These are phyloP conservation scores for Neonectria ditissima DNA, from an alignment of 2,329 filamentous ascomycete species.

Conservation along the genomic window DNA sequence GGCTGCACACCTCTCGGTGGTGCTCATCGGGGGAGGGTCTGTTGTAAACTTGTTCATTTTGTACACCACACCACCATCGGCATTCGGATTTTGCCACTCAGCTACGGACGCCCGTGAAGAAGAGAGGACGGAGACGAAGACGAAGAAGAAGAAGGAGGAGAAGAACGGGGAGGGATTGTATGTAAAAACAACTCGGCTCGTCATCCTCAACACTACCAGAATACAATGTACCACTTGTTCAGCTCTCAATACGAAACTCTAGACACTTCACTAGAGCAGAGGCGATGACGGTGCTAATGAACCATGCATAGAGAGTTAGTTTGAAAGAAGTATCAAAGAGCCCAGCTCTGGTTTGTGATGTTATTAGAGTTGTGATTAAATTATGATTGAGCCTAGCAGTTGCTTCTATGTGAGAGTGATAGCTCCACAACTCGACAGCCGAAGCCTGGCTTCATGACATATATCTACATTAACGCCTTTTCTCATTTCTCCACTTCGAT, in stretches of 20 bases:
- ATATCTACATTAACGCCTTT: background rate
- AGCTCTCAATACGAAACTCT: background rate
- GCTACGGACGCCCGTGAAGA: conserved; percentile 33
- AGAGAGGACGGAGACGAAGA: conserved; percentile 34
- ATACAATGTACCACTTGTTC: conserved; percentile 43
- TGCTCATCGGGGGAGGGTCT: conserved; percentile 33
- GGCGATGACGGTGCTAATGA: background rate
- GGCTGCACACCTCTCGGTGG: conserved; percentile 21
- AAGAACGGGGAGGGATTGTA: conserved; percentile 37
- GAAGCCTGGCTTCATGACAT: background rate
- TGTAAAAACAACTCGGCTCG: conserved; percentile 46
- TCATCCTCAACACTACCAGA: conserved; percentile 40
- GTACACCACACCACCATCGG: conserved; percentile 43
- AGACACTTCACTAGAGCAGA: background rate
- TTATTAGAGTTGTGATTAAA: background rate
- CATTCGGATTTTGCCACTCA: conserved; percentile 43
- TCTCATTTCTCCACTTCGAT: background rate
- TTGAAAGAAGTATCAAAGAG: background rate
- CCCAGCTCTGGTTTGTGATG: background rate
- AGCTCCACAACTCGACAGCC: background rate
- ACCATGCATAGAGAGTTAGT: background rate
- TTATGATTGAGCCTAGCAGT: background rate
- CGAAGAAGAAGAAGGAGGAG: conserved; percentile 17
- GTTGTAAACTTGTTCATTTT: conserved; percentile 43
- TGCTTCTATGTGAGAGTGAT: background rate